A percentile compares a stretch with the other conserved stretches of the same genome.
These are phyloP conservation scores for Austroboletus novae-zelandiae DNA, from an alignment of 1,284 basidiomycete species.

Conservation along the genomic window DNA sequence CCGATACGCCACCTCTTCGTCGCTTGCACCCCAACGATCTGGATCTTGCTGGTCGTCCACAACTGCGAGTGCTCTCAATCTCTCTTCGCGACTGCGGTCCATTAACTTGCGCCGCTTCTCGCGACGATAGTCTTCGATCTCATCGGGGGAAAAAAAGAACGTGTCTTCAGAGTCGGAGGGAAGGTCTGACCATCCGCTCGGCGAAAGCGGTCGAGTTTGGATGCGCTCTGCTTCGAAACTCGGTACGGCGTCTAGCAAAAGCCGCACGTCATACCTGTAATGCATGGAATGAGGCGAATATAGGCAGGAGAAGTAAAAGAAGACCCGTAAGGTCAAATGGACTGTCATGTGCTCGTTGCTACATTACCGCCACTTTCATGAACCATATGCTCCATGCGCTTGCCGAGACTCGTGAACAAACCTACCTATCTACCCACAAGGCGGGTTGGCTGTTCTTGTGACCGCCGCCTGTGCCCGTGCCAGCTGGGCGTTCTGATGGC, in stretches of 20 bases:
- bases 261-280: constrained; percentile 74
- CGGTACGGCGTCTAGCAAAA: constrained; percentile 59
- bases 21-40: constrained; percentile 64
- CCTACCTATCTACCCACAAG: constrained; percentile 66
- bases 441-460: constrained; percentile 18
- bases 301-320: constrained; percentile 7
- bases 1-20: constrained; percentile 59
- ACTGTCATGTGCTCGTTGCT: constrained; percentile 6
- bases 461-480: constrained; percentile 2
- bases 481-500: constrained; percentile 5
- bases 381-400: constrained; percentile 6
- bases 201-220: constrained; percentile 35
- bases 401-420: constrained; percentile 13
- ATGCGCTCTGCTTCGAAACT: neutral
- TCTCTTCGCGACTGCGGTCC: constrained; percentile 58
- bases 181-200: constrained; percentile 75
- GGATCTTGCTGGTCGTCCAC: constrained; percentile 44
- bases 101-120: constrained; percentile 65
- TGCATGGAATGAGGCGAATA: constrained; percentile 13
- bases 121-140: constrained; percentile 62
- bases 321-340: constrained; percentile 1
- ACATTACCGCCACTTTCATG: constrained; percentile 9
- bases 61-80: constrained; percentile 55
- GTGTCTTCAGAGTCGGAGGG: constrained; percentile 82
- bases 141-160: constrained; percentile 69